Percentiles rank a stretch among this genome's conserved stretches.
Conservation (phyloP, 306 rosid genomes). For the Gillenia trifoliata region DNA sequence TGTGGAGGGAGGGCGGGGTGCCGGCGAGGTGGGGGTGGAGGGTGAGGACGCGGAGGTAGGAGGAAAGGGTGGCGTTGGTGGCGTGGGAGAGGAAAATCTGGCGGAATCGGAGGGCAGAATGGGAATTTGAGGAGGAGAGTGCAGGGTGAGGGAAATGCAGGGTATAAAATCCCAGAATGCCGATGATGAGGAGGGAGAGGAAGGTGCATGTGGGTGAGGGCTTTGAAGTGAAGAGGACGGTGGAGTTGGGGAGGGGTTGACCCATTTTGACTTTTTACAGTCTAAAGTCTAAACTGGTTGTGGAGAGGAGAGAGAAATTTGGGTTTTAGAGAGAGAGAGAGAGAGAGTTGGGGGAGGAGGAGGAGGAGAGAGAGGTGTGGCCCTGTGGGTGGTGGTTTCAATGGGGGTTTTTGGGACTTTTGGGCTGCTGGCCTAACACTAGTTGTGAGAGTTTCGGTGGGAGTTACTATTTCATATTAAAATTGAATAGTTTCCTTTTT, state of each 20-base stretch:
- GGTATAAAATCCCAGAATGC: constrained; percentile 53
- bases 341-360: not conserved
- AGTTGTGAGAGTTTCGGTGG: not conserved
- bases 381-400: not conserved
- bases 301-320: not conserved
- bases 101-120: constrained; percentile 26
- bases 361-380: not conserved
- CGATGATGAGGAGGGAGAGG: constrained; percentile 34
- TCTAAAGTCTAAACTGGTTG: not conserved
- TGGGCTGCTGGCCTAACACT: not conserved
- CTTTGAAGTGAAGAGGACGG: constrained; percentile 29
- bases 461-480: not conserved
- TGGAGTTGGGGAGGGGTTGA: constrained; percentile 33
- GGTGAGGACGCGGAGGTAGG: constrained; percentile 77
- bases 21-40: constrained; percentile 91
- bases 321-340: not conserved
- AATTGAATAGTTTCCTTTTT: not conserved
- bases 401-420: not conserved
- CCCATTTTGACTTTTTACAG: constrained; percentile 30
- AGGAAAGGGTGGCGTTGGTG: constrained; percentile 57
- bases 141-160: constrained; percentile 45
- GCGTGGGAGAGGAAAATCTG: constrained; percentile 57
- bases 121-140: constrained; percentile 10
- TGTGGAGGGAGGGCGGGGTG: constrained; percentile 46
- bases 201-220: constrained; percentile 37